Base-by-base conservation (phyloP, 768 basidiomycete genomes). In the Lentinula lateritia region DNA sequence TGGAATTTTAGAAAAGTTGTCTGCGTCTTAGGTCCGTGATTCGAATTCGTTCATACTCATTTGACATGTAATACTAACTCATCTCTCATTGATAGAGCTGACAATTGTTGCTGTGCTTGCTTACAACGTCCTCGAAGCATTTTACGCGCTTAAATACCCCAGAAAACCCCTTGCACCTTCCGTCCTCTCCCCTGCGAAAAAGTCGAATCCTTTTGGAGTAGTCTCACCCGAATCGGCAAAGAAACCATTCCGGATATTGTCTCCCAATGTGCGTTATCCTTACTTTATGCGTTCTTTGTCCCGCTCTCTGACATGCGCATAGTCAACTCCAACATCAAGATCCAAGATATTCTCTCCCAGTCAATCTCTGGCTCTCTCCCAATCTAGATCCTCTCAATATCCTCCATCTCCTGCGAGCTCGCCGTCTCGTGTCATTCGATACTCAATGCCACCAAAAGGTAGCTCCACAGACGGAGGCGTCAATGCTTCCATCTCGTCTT, bases 141-240 rank as follows among this genome's bases (percentile, higher is more conserved):
- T 50, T 16, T 59, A 59, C 48, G 58, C 58, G 58, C 35, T 59
- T n/a, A 28, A 50, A 39, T 59, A 59, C 32, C 58, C 58, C 5
- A 18, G 45, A 36, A 48, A 46, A 50, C 42, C 58, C 4, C 16
- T 58, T 36, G 35, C 43, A 12, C 42, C 56, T 58, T 34, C 56
- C 15, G 35, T 12, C 6, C 36, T 28, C 39, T 56, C 54, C 12
- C 56, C 56, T 7, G 45, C 46, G n/a, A 59, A 59, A 46, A 59
- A 59, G 28, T 34, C 43, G 35, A 39, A 28, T 18, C 55, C 55
- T 0, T 5, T 42, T 7, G 45, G 43, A 15, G 6, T 48, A 35
- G 18, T 59, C 9, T 59, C 58, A 10, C 58, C 58, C 5, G 32
- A 18, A 48, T 41, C 58, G 9, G 46, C 58, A 7, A 59, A 59